Evolutionary conservation across 345 rosid genomes (phyloP).

Genomic region (Orychophragmus violaceus): DNA sequence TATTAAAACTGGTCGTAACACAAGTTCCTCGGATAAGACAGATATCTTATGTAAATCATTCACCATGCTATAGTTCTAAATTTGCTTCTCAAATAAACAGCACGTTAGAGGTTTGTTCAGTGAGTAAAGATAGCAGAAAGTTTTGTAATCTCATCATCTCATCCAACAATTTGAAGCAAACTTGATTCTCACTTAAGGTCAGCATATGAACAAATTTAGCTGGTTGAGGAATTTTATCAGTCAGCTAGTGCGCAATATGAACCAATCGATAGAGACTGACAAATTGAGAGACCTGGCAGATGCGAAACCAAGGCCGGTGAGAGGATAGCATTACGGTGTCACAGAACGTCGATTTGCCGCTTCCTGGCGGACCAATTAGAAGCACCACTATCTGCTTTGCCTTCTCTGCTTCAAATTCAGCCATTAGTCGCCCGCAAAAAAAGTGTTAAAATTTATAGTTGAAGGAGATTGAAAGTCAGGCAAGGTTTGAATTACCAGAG

Average conservation of each 20-base stretch:
- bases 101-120: neutral
- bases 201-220: neutral
- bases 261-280: neutral
- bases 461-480: too few relatives aligned
- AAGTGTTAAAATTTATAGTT: too few relatives aligned
- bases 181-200: neutral
- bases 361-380: slow-evolving; percentile 81
- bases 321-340: slow-evolving; percentile 57
- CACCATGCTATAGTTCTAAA: neutral
- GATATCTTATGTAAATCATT: neutral
- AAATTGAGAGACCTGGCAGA: slow-evolving; percentile 60
- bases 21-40: neutral
- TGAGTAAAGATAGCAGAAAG: neutral
- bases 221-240: slow-evolving; percentile 40
- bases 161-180: neutral
- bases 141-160: neutral
- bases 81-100: neutral
- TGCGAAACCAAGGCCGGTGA: slow-evolving; percentile 68
- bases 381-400: slow-evolving; percentile 41
- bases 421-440: slow-evolving; percentile 11
- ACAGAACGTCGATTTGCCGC: slow-evolving; percentile 93
- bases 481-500: neutral
- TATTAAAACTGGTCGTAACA: neutral
- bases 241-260: slow-evolving; percentile 11
- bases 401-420: slow-evolving; percentile 33